Evolutionary conservation across 768 basidiomycete species (phyloP).

Genomic region (Lentinula sp.): DNA sequence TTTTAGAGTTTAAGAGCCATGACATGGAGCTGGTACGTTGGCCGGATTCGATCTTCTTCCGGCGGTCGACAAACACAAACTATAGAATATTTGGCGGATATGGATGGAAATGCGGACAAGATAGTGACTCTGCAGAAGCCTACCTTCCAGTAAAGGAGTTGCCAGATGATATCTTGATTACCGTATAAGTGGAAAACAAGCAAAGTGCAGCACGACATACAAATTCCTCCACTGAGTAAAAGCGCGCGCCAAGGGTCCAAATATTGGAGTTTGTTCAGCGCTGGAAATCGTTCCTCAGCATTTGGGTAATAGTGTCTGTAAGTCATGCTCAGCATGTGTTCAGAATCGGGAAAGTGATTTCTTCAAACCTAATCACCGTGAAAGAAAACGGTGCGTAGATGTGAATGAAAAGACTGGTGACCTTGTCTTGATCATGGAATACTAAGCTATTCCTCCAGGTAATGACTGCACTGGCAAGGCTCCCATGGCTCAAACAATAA

Average conservation of each 20-base stretch:
- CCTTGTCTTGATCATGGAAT: conserved; percentile 96
- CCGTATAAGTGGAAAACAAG: background rate
- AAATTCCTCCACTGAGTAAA: conserved; percentile 73
- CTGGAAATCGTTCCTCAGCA: conserved; percentile 83
- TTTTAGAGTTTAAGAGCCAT: conserved; percentile 83
- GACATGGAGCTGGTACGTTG: conserved; percentile 88
- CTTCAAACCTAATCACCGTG: conserved; percentile 79
- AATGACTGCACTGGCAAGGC: conserved; percentile 89
- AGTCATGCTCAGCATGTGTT: conserved; percentile 3
- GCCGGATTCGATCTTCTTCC: conserved; percentile 86
- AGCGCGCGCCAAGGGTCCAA: conserved; percentile 68
- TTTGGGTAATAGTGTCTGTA: conserved; percentile 83
- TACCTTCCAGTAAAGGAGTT: conserved; percentile 90
- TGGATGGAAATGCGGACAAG: background rate
- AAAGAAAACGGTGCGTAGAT: conserved; percentile 90
- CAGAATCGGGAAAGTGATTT: background rate
- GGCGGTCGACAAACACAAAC: conserved; percentile 86
- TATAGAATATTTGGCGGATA: conserved; percentile 16
- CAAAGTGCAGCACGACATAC: conserved; percentile 38
- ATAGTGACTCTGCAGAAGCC: background rate
- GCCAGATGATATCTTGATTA: conserved; percentile 83
- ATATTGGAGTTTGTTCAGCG: conserved; percentile 59
- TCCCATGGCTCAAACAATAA: conserved; percentile 88
- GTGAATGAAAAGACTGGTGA: conserved; percentile 92
- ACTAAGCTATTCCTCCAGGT: conserved; percentile 99